Base-by-base conservation (phyloP, 1,284 basidiomycete species). In the Porphyrellus sp. region DNA sequence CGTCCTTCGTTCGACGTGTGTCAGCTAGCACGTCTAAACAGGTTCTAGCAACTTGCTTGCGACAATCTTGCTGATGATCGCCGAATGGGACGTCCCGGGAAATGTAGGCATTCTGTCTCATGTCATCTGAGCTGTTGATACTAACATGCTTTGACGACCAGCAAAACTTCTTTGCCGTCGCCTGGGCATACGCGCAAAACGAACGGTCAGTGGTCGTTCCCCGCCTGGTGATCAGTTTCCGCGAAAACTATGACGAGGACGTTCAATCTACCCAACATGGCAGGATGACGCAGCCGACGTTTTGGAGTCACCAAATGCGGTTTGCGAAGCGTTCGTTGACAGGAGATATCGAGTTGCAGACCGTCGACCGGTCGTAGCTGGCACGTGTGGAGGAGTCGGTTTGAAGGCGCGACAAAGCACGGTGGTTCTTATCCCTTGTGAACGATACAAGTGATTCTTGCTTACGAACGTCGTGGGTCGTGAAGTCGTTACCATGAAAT, bases 151-250 rank as follows among this genome's bases (percentile, higher is more conserved):
- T 38, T 18, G 4, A 0, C 4, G 2, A 18, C 24, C 28, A 61
- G 54, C 4, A 16, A 1, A 24, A 24, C 1, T 63, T 34, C 16
- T 54, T 61, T 20, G 47, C 60, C 20, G 34, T 65, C 40, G 8
- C 53, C 30, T 24, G 52, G 3, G 56, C 63, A 8, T 59, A 59
- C 40, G 55, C 49, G 6, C 45, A 57, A 50, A 63, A 59, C 39
- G 53, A 56, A 31, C 20, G 34, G 8, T 52, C 55, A 0, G 55
- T 63, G 41, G 43, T 57, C 30, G 46, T 59, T 8, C 63, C 59
- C 21, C 51, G 59, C 9, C 25, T 65, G 20, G 49, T 61, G 28
- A 52, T 65, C 44, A 54, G 53, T 20, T 61, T 63, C 21, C 53
- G 50, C n/a, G 49, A 62, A 46, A 49, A 53, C 21, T 55, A 55